Evolutionary conservation across 805 yeast genomes (phyloP).

Genomic region (Candida montana): DNA sequence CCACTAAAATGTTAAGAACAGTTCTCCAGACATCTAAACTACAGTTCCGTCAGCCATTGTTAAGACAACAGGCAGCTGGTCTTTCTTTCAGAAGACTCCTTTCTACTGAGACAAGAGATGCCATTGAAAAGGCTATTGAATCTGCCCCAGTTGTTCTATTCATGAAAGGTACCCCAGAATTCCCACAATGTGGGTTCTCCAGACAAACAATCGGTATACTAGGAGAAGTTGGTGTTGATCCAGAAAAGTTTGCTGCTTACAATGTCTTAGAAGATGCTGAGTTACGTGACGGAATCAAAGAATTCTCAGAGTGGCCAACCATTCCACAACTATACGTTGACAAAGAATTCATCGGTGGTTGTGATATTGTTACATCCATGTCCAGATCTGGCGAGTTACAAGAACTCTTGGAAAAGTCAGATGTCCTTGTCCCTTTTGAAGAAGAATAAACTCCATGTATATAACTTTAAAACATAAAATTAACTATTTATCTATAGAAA

Average conservation of each 20-base stretch:
- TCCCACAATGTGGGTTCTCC: constrained; percentile 96
- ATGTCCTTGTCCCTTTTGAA: constrained; percentile 63
- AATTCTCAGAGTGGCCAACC: constrained; percentile 96
- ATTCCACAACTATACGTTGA: constrained; percentile 92
- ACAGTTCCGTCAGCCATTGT: constrained; percentile 12
- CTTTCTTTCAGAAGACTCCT: constrained; percentile 38
- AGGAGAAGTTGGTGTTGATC: constrained; percentile 97
- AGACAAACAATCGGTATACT: constrained; percentile 89
- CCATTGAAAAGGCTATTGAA: constrained; percentile 78
- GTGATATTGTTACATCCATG: constrained; percentile 92
- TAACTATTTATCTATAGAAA: background rate
- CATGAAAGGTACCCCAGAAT: constrained; percentile 98
- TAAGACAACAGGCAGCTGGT: constrained; percentile 4
- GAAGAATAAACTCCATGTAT: constrained; percentile 32
- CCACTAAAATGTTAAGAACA: constrained; percentile 9
- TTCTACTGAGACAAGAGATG: constrained; percentile 73
- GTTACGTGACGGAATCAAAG: constrained; percentile 91
- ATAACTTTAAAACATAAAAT: too few species aligned
- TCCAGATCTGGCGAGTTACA: constrained; percentile 87
- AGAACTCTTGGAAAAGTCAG: constrained; percentile 72
- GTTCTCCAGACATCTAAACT: constrained; percentile 1
- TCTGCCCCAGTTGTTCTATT: constrained; percentile 94
- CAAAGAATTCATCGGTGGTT: constrained; percentile 94
- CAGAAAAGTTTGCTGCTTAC: constrained; percentile 92
- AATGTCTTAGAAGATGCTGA: constrained; percentile 94